A percentile compares a stretch with the other conserved stretches of the same genome.
phyloP scores from a whole-genome alignment of 1,284 basidiomycete species.

The Inonotus hispidus region DNA sequence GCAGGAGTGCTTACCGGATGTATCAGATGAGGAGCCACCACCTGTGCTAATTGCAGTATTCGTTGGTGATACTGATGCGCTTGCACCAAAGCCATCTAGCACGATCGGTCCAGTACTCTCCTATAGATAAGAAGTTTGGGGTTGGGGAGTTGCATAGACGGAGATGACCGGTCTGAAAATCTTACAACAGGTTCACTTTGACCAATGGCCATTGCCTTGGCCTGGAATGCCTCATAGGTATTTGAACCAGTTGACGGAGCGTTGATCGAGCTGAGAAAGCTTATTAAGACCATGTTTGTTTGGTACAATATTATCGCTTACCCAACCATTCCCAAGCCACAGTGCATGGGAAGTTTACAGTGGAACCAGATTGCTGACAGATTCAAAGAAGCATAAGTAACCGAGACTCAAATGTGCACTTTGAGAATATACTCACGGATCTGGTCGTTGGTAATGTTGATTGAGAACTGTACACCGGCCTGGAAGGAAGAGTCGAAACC shows the following conservation, averaged over 20 bases:
- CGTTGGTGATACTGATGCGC: conserved; percentile 32
- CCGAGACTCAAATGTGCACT: neutral
- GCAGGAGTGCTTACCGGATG: conserved; percentile 13
- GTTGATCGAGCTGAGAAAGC: conserved; percentile 49
- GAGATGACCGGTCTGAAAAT: neutral
- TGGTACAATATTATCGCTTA: conserved; percentile 19
- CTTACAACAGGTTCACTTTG: conserved; percentile 32
- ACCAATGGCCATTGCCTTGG: conserved; percentile 41
- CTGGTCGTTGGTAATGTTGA: conserved; percentile 43
- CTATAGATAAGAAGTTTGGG: conserved; percentile 24
- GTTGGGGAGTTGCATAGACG: conserved; percentile 18
- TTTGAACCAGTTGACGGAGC: conserved; percentile 49
- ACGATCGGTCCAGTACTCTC: conserved; percentile 34
- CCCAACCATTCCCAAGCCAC: conserved; percentile 56
- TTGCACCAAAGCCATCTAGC: conserved; percentile 37
- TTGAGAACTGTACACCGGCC: conserved; percentile 36
- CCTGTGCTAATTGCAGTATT: conserved; percentile 21
- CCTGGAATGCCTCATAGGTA: conserved; percentile 45
- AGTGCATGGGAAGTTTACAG: conserved; percentile 53
- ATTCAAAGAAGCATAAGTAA: neutral
- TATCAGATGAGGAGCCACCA: conserved; percentile 17
- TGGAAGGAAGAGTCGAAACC: conserved; percentile 52
- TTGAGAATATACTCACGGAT: neutral
- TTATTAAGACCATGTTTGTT: neutral
- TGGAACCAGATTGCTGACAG: conserved; percentile 56